These are phyloP conservation scores for Colletotrichum nymphaeae DNA, from an alignment of 2,329 filamentous ascomycete genomes.

Conservation along the genomic window DNA sequence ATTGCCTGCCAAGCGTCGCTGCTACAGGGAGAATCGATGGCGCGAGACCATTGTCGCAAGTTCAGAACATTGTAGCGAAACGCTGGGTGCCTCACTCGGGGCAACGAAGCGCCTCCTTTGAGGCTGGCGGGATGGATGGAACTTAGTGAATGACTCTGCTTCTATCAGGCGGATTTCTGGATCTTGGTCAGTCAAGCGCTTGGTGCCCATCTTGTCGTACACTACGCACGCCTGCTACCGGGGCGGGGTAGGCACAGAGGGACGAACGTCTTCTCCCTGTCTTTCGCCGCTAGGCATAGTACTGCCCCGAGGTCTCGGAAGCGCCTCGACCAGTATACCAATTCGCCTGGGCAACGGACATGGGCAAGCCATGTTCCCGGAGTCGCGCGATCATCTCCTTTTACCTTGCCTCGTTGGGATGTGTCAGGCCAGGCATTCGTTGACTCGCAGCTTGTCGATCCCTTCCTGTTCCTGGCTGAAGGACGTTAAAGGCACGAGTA, in stretches of 20 bases:
- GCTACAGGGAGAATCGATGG: background rate
- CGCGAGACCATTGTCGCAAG: background rate
- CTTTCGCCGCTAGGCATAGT: too few species aligned
- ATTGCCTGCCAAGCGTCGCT: background rate
- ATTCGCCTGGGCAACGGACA: background rate
- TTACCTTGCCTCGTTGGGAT: background rate
- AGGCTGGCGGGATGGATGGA: background rate
- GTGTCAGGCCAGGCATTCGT: background rate
- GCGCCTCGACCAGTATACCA: background rate
- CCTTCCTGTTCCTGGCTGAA: slow-evolving; percentile 24
- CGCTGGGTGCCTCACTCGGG: background rate
- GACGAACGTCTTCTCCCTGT: background rate
- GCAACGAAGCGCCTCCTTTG: background rate
- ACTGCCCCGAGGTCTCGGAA: background rate
- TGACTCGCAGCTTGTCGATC: slow-evolving; percentile 13
- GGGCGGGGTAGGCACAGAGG: background rate
- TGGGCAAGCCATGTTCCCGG: background rate
- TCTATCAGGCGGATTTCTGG: background rate
- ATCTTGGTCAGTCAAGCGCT: background rate
- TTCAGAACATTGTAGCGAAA: background rate
- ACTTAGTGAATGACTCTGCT: background rate
- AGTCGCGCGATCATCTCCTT: background rate
- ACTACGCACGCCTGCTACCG: background rate
- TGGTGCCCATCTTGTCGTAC: background rate
- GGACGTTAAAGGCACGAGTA: background rate